Evolutionary conservation across 345 rosid genomes (phyloP).

Genomic region (Eucalyptus erythrocorys): DNA sequence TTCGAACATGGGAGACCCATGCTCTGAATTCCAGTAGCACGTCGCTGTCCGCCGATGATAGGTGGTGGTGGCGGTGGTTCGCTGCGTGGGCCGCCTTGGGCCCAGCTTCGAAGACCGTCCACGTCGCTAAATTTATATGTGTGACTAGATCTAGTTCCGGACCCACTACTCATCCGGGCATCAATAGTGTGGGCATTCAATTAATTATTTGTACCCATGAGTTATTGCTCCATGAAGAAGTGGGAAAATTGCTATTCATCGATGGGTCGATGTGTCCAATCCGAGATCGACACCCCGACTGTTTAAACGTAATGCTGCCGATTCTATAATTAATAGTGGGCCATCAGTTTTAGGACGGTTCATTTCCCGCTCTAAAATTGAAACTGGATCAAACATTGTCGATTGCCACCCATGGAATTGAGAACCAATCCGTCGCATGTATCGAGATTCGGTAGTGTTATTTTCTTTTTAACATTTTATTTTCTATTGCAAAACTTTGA

Average conservation of each 20-base stretch:
- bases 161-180: neutral
- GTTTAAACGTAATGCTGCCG: neutral
- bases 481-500: neutral
- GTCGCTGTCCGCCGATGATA: neutral
- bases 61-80: neutral
- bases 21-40: neutral
- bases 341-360: neutral
- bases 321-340: neutral
- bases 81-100: neutral
- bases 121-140: neutral
- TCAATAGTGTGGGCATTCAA: neutral
- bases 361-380: neutral
- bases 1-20: neutral
- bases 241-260: neutral
- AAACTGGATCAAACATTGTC: neutral
- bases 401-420: neutral
- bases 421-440: neutral
- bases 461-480: neutral
- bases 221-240: neutral
- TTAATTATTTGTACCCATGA: neutral
- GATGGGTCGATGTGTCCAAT: neutral
- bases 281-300: neutral
- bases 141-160: neutral
- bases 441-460: accelerated
- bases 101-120: neutral